Evolutionary conservation across 345 rosid species (phyloP).

Genomic region (Arabis alpina): DNA sequence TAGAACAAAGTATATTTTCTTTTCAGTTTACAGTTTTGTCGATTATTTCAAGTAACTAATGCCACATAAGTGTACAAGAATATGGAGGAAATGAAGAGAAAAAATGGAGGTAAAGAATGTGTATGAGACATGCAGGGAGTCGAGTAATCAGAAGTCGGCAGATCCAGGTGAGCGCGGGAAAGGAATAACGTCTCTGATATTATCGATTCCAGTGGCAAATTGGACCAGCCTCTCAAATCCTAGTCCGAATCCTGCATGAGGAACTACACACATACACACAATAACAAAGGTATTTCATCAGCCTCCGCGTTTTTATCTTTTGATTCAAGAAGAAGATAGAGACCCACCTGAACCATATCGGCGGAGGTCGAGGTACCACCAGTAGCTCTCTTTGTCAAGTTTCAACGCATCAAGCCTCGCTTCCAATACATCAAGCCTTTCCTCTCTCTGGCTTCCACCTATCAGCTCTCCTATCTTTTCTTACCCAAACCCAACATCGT

Average conservation of each 20-base stretch:
- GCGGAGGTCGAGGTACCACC: slow-evolving; percentile 99
- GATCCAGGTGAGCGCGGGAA: slow-evolving; percentile 94
- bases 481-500: slow-evolving; percentile 10
- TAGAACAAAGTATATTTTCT: background rate
- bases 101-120: slow-evolving; percentile 6
- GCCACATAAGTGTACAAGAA: slow-evolving; percentile 27
- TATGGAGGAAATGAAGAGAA: slow-evolving; percentile 8
- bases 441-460: slow-evolving; percentile 99
- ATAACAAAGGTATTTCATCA: slow-evolving; percentile 22
- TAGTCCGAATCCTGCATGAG: slow-evolving; percentile 95
- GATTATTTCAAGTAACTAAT: slow-evolving; percentile 18
- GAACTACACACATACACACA: slow-evolving; percentile 58
- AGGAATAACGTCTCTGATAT: slow-evolving; percentile 92
- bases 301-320: slow-evolving; percentile 20
- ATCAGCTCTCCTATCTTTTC: slow-evolving; percentile 88
- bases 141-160: slow-evolving; percentile 65
- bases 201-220: slow-evolving; percentile 90
- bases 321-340: slow-evolving; percentile 6
- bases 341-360: slow-evolving; percentile 91
- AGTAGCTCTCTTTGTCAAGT: slow-evolving; percentile 79
- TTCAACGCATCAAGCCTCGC: slow-evolving; percentile 75
- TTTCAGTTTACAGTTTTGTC: background rate
- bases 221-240: slow-evolving; percentile 98
- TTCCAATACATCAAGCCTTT: slow-evolving; percentile 83
- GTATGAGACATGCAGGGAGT: background rate